A percentile compares a stretch with the other conserved stretches of the same genome.
These are phyloP conservation scores for Amniculicola lignicola DNA, from an alignment of 495 filamentous ascomycete species.

Conservation along the genomic window DNA sequence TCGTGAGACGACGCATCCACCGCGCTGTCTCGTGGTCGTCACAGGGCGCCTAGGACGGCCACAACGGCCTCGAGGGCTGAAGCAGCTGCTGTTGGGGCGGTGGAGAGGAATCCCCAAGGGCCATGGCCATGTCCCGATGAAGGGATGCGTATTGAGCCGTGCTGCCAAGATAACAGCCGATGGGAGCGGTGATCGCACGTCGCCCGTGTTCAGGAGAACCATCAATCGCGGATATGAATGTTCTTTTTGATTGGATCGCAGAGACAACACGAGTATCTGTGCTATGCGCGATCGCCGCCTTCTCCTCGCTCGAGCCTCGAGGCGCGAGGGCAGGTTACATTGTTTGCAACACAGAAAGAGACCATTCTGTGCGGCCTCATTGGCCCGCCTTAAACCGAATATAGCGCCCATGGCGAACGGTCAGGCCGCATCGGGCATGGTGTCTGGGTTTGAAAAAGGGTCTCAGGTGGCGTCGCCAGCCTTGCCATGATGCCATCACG, in stretches of 20 bases:
- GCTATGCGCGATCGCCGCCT: conserved; percentile 8
- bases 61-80: neutral
- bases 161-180: conserved; percentile 9
- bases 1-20: conserved; percentile 19
- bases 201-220: conserved; percentile 24
- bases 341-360: neutral
- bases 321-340: neutral
- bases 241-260: neutral
- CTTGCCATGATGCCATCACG: neutral
- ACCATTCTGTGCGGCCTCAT: neutral
- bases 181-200: conserved; percentile 1
- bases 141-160: neutral
- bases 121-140: neutral
- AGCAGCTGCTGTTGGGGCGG: neutral
- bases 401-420: neutral
- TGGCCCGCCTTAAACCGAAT: neutral
- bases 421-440: conserved; percentile 3
- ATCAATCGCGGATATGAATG: conserved; percentile 3
- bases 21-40: conserved; percentile 26
- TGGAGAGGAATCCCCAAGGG: neutral
- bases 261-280: neutral
- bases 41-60: conserved; percentile 12
- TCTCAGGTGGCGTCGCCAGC: conserved; percentile 10
- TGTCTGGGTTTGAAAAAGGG: conserved; percentile 7
- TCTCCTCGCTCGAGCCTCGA: neutral